Evolutionary conservation across 495 filamentous ascomycete genomes (phyloP).

Genomic region (Daldinia vernicosa): DNA sequence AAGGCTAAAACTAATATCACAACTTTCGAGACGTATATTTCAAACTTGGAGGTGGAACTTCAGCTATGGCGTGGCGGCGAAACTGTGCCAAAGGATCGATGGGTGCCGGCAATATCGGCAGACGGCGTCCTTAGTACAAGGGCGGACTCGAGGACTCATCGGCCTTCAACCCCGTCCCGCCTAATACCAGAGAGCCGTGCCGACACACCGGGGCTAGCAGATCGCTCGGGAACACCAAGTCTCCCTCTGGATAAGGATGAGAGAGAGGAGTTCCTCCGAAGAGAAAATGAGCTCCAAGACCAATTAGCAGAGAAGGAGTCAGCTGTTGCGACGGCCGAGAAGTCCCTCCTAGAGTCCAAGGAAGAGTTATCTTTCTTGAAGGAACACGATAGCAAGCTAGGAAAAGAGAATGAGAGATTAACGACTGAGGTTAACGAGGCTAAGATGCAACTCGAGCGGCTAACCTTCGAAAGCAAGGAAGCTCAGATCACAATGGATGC

Average conservation of each 20-base stretch:
- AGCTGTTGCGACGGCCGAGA: slow-evolving; percentile 78
- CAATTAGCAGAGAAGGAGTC: slow-evolving; percentile 93
- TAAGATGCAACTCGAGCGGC: slow-evolving; percentile 93
- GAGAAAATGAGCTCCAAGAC: slow-evolving; percentile 97
- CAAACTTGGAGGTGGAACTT: slow-evolving; percentile 85
- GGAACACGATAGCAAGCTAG: slow-evolving; percentile 79
- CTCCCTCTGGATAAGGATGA: slow-evolving; percentile 94
- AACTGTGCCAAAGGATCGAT: slow-evolving; percentile 82
- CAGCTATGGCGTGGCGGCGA: slow-evolving; percentile 88
- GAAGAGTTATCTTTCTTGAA: slow-evolving; percentile 84
- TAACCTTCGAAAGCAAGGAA: slow-evolving; percentile 96
- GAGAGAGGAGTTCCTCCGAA: slow-evolving; percentile 91
- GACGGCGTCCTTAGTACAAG: slow-evolving; percentile 67
- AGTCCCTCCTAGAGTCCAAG: slow-evolving; percentile 77
- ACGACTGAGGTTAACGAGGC: slow-evolving; percentile 86
- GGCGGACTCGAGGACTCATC: slow-evolving; percentile 65
- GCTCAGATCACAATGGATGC: slow-evolving; percentile 97
- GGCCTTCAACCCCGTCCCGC: slow-evolving; percentile 85
- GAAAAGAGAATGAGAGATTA: slow-evolving; percentile 87
- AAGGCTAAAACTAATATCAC: slow-evolving; percentile 91
- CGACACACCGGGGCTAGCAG: slow-evolving; percentile 70
- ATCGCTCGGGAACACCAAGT: slow-evolving; percentile 86
- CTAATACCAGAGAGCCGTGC: slow-evolving; percentile 80
- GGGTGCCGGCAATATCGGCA: slow-evolving; percentile 65
- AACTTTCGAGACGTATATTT: slow-evolving; percentile 85